phyloP scores from a whole-genome alignment of 805 yeast species.

The Helenozyma rhizophorensis region DNA sequence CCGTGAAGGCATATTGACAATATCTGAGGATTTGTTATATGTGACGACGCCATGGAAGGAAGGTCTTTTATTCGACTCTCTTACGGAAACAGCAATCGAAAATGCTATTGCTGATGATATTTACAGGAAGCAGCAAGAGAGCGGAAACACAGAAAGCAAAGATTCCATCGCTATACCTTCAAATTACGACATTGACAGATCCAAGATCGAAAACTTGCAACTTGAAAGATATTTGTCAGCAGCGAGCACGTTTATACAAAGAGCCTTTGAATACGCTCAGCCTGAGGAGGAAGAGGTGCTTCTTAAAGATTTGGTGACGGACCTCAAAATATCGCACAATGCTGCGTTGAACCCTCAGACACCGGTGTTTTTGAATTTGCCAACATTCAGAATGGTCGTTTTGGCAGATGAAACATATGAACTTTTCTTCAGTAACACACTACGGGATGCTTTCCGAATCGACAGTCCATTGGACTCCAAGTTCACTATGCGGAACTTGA shows the following conservation, averaged over 20 bases:
- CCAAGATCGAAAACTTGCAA: conserved; percentile 57
- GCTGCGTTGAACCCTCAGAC: conserved; percentile 78
- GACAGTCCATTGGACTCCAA: conserved; percentile 47
- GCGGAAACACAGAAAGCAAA: conserved; percentile 19
- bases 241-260: conserved; percentile 78
- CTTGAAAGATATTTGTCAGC: conserved; percentile 81
- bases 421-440: conserved; percentile 66
- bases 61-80: conserved; percentile 56
- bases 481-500: conserved; percentile 52
- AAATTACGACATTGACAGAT: conserved; percentile 60
- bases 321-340: conserved; percentile 51
- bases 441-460: conserved; percentile 65
- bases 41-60: conserved; percentile 86
- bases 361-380: conserved; percentile 69
- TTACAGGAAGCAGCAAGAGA: conserved; percentile 36
- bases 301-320: conserved; percentile 34
- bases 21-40: conserved; percentile 82
- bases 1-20: conserved; percentile 72
- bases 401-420: conserved; percentile 94
- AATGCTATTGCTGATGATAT: conserved; percentile 63
- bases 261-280: conserved; percentile 87
- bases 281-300: conserved; percentile 48
- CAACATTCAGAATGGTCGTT: conserved; percentile 92
- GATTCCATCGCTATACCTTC: conserved; percentile 45
- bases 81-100: conserved; percentile 62